Conservation (phyloP, 805 yeast genomes). For the Wickerhamomyces queroliae region DNA sequence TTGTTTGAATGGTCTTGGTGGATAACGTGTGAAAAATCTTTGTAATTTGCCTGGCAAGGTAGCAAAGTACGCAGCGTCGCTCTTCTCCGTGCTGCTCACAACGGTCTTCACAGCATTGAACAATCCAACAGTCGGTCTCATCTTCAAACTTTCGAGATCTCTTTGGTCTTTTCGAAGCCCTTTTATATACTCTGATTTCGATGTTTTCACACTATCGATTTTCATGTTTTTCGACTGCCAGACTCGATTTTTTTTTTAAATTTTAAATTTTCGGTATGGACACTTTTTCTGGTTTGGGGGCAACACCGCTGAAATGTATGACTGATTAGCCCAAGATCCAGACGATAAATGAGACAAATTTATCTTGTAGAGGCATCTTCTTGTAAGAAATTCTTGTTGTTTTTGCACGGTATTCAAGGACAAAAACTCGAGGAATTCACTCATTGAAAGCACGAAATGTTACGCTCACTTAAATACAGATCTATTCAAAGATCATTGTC, state of each 20-base stretch:
- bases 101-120: slow-evolving; percentile 17
- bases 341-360: too few species aligned
- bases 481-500: slow-evolving; percentile 4
- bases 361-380: too few species aligned
- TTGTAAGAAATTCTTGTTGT: too few species aligned
- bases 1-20: slow-evolving; percentile 72
- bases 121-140: slow-evolving; percentile 21
- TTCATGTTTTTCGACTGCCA: too few species aligned
- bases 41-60: slow-evolving; percentile 67
- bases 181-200: neutral
- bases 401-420: too few species aligned
- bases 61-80: slow-evolving; percentile 37
- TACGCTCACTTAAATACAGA: slow-evolving; percentile 2
- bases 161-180: neutral
- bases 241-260: neutral
- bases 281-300: neutral
- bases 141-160: slow-evolving; percentile 4
- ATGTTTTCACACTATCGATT: neutral
- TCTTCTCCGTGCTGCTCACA: slow-evolving; percentile 15
- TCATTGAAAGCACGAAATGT: slow-evolving; percentile 1
- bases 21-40: slow-evolving; percentile 73
- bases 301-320: neutral
- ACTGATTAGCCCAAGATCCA: too few species aligned
- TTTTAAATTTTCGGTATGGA: neutral
- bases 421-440: neutral